phyloP scores from a whole-genome alignment of 495 filamentous ascomycete genomes.

The Trypethelium eluteriae region DNA sequence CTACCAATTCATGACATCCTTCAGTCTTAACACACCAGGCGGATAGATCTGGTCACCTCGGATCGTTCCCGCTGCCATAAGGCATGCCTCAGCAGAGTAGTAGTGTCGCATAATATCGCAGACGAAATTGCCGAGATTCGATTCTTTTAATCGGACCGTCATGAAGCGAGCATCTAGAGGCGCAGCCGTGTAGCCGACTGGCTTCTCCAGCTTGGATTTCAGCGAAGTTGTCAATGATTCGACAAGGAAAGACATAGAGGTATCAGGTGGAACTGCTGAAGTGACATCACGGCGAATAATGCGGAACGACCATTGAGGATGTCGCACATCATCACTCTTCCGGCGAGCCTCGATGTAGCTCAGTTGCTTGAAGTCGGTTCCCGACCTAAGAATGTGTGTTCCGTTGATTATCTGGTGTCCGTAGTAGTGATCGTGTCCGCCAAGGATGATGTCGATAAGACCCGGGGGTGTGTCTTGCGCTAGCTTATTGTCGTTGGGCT shows the following conservation, averaged over 20 bases:
- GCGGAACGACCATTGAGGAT: slow-evolving; percentile 61
- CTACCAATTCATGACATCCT: slow-evolving; percentile 52
- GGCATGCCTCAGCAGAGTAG: slow-evolving; percentile 66
- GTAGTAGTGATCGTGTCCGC: slow-evolving; percentile 89
- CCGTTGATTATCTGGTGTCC: slow-evolving; percentile 66
- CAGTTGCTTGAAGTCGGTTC: slow-evolving; percentile 83
- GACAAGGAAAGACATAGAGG: slow-evolving; percentile 49
- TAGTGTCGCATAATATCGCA: slow-evolving; percentile 84
- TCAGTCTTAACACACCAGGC: slow-evolving; percentile 64
- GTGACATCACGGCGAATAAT: slow-evolving; percentile 68
- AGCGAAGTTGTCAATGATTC: slow-evolving; percentile 61
- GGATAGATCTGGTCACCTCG: slow-evolving; percentile 84
- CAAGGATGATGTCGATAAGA: slow-evolving; percentile 73
- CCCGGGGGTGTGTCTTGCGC: slow-evolving; percentile 59
- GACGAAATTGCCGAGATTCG: slow-evolving; percentile 82
- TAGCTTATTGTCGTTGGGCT: slow-evolving; percentile 70
- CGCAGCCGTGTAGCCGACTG: slow-evolving; percentile 69
- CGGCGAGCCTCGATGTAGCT: slow-evolving; percentile 72
- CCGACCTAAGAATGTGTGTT: slow-evolving; percentile 71
- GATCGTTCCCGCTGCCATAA: slow-evolving; percentile 86
- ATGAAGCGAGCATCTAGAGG: slow-evolving; percentile 80
- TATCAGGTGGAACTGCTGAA: slow-evolving; percentile 55
- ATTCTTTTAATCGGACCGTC: slow-evolving; percentile 67
- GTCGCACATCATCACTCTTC: slow-evolving; percentile 34
- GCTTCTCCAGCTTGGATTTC: slow-evolving; percentile 67